Conservation (phyloP, 2,329 filamentous ascomycete genomes). For the Aspergillus sp. region DNA sequence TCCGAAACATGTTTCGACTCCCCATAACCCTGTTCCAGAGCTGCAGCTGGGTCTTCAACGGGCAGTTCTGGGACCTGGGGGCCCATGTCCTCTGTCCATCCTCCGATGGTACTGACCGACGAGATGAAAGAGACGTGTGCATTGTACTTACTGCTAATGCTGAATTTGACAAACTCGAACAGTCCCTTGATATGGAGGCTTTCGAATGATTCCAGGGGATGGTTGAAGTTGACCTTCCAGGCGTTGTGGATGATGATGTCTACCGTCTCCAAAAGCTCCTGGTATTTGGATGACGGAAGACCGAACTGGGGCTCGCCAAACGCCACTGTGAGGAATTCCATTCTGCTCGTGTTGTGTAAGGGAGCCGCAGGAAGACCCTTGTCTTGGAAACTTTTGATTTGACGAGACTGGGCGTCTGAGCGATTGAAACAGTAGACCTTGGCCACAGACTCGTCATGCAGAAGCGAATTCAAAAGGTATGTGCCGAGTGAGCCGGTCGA, state of each 20-base stretch:
- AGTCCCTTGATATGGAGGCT: conserved; percentile 30
- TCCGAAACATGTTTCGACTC: conserved; percentile 42
- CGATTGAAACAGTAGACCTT: conserved; percentile 52
- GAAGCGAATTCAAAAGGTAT: conserved; percentile 46
- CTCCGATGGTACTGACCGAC: conserved; percentile 26
- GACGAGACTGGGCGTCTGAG: conserved; percentile 42
- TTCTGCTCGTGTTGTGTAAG: conserved; percentile 23
- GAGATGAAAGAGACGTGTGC: conserved; percentile 32
- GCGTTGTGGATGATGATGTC: conserved; percentile 38
- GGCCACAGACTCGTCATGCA: conserved; percentile 31
- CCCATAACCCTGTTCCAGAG: conserved; percentile 38
- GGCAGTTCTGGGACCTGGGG: conserved; percentile 27
- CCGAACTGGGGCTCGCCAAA: conserved; percentile 27
- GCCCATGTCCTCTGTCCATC: conserved; percentile 16
- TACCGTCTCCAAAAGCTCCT: conserved; percentile 19
- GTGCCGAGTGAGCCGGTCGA: conserved; percentile 51
- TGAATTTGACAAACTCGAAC: conserved; percentile 27
- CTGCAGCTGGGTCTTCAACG: conserved; percentile 16
- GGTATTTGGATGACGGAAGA: conserved; percentile 22
- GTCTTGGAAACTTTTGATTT: conserved; percentile 33
- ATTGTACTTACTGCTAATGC: conserved; percentile 12
- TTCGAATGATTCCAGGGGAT: conserved; percentile 31
- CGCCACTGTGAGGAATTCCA: conserved; percentile 35
- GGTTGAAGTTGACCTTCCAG: conserved; percentile 40
- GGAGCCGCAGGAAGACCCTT: conserved; percentile 32